Evolutionary conservation across 140 eudicot species (phyloP).

Genomic region (Flaveria floridana): DNA sequence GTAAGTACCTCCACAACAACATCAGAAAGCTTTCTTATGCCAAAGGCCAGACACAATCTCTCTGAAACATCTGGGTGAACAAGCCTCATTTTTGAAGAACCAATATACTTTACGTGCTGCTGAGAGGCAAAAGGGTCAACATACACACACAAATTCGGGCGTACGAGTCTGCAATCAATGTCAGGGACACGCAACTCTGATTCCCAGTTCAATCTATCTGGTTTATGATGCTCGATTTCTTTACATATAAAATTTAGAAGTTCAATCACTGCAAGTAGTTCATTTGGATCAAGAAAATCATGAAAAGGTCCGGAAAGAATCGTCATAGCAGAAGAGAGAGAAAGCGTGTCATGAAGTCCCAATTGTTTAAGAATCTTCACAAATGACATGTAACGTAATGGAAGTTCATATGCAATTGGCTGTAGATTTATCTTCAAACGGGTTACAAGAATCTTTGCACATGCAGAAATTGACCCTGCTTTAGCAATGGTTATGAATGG

Average conservation of each 20-base stretch:
- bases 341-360: constrained; percentile 60
- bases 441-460: constrained; percentile 52
- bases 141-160: constrained; percentile 54
- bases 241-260: constrained; percentile 26
- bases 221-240: too few relatives aligned
- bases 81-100: constrained; percentile 65
- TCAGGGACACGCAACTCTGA: too few relatives aligned
- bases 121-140: constrained; percentile 76
- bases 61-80: constrained; percentile 76
- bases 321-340: constrained; percentile 50
- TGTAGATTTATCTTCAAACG: constrained; percentile 56
- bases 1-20: constrained; percentile 70
- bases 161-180: too few relatives aligned
- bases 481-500: constrained; percentile 72
- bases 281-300: constrained; percentile 66
- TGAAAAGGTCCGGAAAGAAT: constrained; percentile 56
- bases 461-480: constrained; percentile 50
- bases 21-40: constrained; percentile 76
- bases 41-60: constrained; percentile 51
- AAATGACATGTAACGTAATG: constrained; percentile 54
- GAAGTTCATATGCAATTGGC: constrained; percentile 69
- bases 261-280: constrained; percentile 61
- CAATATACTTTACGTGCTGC: constrained; percentile 64
- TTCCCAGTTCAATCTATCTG: too few relatives aligned
- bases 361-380: constrained; percentile 56